phyloP scores from a whole-genome alignment of 148 eudicot genomes.

The Nyssa sinensis region DNA sequence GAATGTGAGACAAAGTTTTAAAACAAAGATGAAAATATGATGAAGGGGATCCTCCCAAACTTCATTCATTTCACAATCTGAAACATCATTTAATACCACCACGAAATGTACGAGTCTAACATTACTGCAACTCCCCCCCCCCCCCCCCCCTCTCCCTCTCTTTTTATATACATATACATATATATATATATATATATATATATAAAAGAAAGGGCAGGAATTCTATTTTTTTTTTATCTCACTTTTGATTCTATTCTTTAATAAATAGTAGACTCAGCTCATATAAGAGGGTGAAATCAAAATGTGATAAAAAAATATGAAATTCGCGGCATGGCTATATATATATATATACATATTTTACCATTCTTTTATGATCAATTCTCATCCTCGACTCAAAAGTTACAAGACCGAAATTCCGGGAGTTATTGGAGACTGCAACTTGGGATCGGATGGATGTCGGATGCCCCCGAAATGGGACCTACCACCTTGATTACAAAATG shows the following conservation, averaged over 20 bases:
- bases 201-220: too few species aligned
- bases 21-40: background rate
- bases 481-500: background rate
- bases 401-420: background rate
- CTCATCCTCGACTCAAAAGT: background rate
- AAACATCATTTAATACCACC: slow-evolving; percentile 9
- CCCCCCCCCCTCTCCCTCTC: too few species aligned
- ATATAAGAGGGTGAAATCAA: too few species aligned
- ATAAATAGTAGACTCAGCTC: too few species aligned
- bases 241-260: too few species aligned
- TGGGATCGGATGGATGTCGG: background rate
- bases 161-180: too few species aligned
- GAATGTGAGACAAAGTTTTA: slow-evolving; percentile 14
- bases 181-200: too few species aligned
- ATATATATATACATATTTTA: too few species aligned
- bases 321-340: too few species aligned
- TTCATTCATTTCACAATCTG: background rate
- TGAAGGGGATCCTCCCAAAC: background rate
- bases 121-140: slow-evolving; percentile 4
- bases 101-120: slow-evolving; percentile 1
- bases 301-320: too few species aligned
- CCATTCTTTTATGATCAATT: too few species aligned
- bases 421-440: background rate
- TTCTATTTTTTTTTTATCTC: too few species aligned
- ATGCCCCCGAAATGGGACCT: background rate